Evolutionary conservation across 805 yeast genomes (phyloP).

Genomic region (Ogataea methylovora): DNA sequence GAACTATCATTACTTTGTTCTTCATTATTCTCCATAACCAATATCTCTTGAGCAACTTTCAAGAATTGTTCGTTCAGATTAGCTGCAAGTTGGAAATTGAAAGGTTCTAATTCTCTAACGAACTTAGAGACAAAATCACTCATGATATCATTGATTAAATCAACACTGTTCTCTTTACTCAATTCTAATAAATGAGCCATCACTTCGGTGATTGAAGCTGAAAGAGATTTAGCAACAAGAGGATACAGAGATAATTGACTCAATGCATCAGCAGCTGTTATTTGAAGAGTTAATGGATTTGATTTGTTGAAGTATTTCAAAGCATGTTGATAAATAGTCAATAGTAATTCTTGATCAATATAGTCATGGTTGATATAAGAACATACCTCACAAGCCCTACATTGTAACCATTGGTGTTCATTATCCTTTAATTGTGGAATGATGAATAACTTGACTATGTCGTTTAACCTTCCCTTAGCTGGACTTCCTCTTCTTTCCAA

Average conservation of each 20-base stretch:
- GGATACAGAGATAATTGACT: slow-evolving; percentile 30
- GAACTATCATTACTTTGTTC: slow-evolving; percentile 28
- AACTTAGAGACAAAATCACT: slow-evolving; percentile 88
- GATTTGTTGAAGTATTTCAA: slow-evolving; percentile 26
- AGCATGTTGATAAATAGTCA: slow-evolving; percentile 28
- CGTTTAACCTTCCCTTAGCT: slow-evolving; percentile 52
- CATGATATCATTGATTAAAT: slow-evolving; percentile 79
- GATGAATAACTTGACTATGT: slow-evolving; percentile 48
- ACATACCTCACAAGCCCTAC: slow-evolving; percentile 59
- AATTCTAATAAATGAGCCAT: slow-evolving; percentile 70
- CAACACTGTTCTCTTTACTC: slow-evolving; percentile 73
- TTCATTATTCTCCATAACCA: slow-evolving; percentile 27
- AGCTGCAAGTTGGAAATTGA: slow-evolving; percentile 61
- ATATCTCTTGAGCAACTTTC: slow-evolving; percentile 57
- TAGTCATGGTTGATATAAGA: slow-evolving; percentile 19
- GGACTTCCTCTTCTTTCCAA: slow-evolving; percentile 45
- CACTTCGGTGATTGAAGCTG: slow-evolving; percentile 58
- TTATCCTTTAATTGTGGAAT: slow-evolving; percentile 51
- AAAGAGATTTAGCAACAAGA: slow-evolving; percentile 50
- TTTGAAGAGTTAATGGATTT: slow-evolving; percentile 40
- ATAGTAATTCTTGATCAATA: slow-evolving; percentile 18
- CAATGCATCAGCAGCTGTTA: slow-evolving; percentile 47
- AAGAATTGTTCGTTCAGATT: slow-evolving; percentile 69
- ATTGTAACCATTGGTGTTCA: slow-evolving; percentile 58
- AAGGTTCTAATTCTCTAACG: slow-evolving; percentile 83